Evolutionary conservation across 805 yeast species (phyloP).

Genomic region (Cyberlindnera mycetangii): DNA sequence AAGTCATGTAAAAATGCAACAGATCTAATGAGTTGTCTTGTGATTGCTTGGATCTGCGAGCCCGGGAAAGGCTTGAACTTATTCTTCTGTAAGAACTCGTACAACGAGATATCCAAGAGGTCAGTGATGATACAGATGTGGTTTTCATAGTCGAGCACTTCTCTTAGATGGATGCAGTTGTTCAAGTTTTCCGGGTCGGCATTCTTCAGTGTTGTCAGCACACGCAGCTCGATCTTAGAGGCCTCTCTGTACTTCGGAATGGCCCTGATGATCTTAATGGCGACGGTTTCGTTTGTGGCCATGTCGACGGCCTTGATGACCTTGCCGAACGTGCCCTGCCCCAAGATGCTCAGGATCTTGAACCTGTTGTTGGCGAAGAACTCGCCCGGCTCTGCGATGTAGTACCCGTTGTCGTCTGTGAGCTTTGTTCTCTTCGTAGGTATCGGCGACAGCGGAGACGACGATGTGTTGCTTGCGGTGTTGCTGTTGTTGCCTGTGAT

Average conservation of each 20-base stretch:
- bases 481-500: constrained; percentile 11
- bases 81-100: constrained; percentile 85
- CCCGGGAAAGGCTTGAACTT: constrained; percentile 91
- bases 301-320: constrained; percentile 82
- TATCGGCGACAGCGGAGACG: constrained; percentile 22
- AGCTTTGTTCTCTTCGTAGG: constrained; percentile 11
- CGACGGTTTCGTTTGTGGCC: constrained; percentile 54
- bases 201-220: constrained; percentile 67
- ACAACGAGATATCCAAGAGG: constrained; percentile 76
- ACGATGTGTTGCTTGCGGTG: constrained; percentile 5
- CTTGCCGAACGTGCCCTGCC: constrained; percentile 93
- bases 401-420: constrained; percentile 59
- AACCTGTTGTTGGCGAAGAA: constrained; percentile 71
- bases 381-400: constrained; percentile 56
- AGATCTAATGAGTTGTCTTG: constrained; percentile 78
- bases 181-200: constrained; percentile 62
- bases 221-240: constrained; percentile 85
- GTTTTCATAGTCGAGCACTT: constrained; percentile 87
- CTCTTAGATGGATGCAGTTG: constrained; percentile 82
- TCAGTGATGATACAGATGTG: constrained; percentile 95
- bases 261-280: constrained; percentile 89
- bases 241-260: constrained; percentile 95
- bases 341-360: constrained; percentile 62
- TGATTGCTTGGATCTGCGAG: constrained; percentile 83
- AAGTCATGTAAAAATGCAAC: constrained; percentile 89